phyloP scores from a whole-genome alignment of 208 protist genomes.

The Sergeia podlipaevii region DNA sequence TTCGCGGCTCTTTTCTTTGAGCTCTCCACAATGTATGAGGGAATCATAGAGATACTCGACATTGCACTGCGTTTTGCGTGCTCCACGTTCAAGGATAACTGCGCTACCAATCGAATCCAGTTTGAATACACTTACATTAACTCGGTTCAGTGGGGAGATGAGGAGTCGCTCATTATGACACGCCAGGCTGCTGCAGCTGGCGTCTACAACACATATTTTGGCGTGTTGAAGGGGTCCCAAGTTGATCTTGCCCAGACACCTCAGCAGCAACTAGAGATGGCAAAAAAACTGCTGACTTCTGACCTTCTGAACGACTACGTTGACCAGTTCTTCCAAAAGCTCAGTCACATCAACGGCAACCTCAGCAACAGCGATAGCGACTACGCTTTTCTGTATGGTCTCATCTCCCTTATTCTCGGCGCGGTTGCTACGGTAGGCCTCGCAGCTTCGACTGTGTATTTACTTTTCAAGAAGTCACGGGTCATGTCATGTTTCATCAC shows the following conservation, averaged over 20 bases:
- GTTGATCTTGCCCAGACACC: slow-evolving; percentile 1
- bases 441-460: no score
- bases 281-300: slow-evolving; percentile 1
- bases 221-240: slow-evolving; percentile 7
- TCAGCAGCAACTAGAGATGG: slow-evolving; percentile 8
- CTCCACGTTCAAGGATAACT: background rate
- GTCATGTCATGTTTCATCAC: no score
- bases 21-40: slow-evolving; percentile 3
- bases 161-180: slow-evolving; percentile 2
- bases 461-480: no score
- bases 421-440: no score
- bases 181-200: background rate
- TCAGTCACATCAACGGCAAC: background rate
- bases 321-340: slow-evolving; percentile 6
- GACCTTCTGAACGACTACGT: slow-evolving; percentile 10
- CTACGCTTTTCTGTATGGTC: background rate
- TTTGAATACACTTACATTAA: slow-evolving; percentile 2
- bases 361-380: background rate
- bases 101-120: background rate
- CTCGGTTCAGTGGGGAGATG: slow-evolving; percentile 5
- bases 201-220: slow-evolving; percentile 3
- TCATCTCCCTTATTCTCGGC: background rate
- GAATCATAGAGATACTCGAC: slow-evolving; percentile 2
- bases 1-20: background rate
- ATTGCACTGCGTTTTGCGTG: slow-evolving; percentile 7